Base-by-base conservation (phyloP, 345 rosid species). In the Citrus cavaleriei region DNA sequence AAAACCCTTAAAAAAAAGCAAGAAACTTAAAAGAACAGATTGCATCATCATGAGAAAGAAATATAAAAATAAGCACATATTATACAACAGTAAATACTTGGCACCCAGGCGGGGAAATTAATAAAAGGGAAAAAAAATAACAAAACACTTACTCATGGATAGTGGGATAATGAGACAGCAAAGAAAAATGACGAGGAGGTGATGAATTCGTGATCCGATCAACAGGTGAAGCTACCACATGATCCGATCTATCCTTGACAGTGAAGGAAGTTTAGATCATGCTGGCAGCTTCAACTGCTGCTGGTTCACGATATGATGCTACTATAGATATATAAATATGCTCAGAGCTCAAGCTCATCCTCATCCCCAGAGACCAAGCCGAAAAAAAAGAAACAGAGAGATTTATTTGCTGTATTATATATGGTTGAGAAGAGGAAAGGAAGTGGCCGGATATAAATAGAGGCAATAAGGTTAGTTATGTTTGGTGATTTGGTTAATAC, bases 281-380 rank as follows among this genome's bases (percentile, higher is more conserved):
- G 90, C 90, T 87, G 90, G 90, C 90, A 87, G 88, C 90, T 87
- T 85, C 87, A 87, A 83, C 88, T 80, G 84, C 72, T 76, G 60
- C 35, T 77, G 86, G 83, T 81, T 40, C 83, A 77, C 84, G 80
- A 32, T 54, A 46, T 46, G n/a, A 40, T 55, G 28, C 35, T 18
- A 22, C 10, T 49, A 12, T 13, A 46, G 51, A 46, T 46, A 13
- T 46, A 46, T 46, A 5, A 34, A 35, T 35, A 42, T 10, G 51
- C 51, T 12, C 51, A 18, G 14, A 16, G 22, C 57, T 16, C 21
- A 51, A 51, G 57, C 21, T 42, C 51, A 42, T 42, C 49, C 49
- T 42, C 14, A 46, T 46, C 51, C 18, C 14, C 18, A 81, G 73
- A 59, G 46, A 35, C 14, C 63, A 58, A 66, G 32, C 49, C 0